A percentile compares a stretch with the other conserved stretches of the same genome.
phyloP scores from a whole-genome alignment of 164 flowering plant genomes.

The Stephania yunnanensis region DNA sequence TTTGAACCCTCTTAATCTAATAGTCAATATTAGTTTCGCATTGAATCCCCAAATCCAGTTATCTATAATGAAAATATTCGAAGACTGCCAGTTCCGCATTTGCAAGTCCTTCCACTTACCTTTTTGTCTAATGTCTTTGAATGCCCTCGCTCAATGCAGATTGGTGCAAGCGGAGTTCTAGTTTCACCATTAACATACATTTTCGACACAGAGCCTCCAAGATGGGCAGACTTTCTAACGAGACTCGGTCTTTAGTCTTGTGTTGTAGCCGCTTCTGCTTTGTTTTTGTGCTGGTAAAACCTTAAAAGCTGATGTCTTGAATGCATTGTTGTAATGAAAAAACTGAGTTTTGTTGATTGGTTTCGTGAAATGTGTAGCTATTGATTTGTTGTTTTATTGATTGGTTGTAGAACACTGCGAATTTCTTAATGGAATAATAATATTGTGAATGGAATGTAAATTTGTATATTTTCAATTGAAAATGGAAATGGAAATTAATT shows the following conservation, averaged over 20 bases:
- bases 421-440: too few species aligned
- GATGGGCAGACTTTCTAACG: slow-evolving; percentile 67
- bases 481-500: too few species aligned
- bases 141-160: slow-evolving; percentile 34
- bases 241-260: slow-evolving; percentile 45
- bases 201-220: slow-evolving; percentile 90
- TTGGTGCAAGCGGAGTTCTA: slow-evolving; percentile 97
- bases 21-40: too few species aligned
- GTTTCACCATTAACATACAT: slow-evolving; percentile 91
- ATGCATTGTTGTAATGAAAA: background rate
- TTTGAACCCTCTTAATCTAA: too few species aligned
- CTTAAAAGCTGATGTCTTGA: background rate
- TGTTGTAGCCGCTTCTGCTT: background rate
- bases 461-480: too few species aligned
- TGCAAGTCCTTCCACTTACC: background rate
- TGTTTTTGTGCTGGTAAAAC: background rate
- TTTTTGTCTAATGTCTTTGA: background rate
- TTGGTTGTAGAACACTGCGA: too few species aligned
- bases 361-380: too few species aligned
- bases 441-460: too few species aligned
- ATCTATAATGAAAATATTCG: too few species aligned
- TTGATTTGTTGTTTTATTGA: too few species aligned
- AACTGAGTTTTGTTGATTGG: too few species aligned
- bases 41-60: too few species aligned
- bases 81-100: background rate